Conservation (phyloP, 345 rosid genomes). For the Psidium guajava region DNA sequence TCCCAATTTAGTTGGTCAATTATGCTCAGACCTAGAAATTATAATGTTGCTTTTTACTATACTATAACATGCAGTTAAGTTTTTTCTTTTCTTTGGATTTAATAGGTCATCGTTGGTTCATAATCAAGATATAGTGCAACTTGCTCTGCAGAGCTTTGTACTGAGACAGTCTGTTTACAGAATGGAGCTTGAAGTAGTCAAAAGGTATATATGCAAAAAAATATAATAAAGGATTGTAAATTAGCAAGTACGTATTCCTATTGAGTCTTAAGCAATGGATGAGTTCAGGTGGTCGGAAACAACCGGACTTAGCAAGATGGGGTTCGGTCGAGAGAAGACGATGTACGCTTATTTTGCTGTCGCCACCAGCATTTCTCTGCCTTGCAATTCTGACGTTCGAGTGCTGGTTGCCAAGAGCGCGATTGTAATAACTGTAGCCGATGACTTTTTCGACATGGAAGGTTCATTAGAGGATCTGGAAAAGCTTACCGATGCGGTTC, state of each 20-base stretch:
- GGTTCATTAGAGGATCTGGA: constrained; percentile 40
- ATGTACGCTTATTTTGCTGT: constrained; percentile 48
- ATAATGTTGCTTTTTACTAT: background rate
- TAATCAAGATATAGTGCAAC: constrained; percentile 20
- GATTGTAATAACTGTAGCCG: constrained; percentile 43
- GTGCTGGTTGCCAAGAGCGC: constrained; percentile 32
- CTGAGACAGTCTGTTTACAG: constrained; percentile 32
- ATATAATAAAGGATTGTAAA: background rate
- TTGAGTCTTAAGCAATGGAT: background rate
- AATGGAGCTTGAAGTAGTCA: constrained; percentile 32
- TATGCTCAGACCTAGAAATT: background rate
- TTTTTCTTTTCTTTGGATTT: background rate
- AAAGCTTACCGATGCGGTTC: constrained; percentile 33
- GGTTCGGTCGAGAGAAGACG: constrained; percentile 61
- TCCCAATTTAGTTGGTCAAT: too few species aligned
- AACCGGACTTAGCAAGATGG: constrained; percentile 39
- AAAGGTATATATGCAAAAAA: constrained; percentile 13
- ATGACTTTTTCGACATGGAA: constrained; percentile 50
- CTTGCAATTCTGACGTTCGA: constrained; percentile 20
- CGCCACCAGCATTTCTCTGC: constrained; percentile 18
- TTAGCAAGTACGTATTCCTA: background rate
- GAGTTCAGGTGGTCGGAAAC: constrained; percentile 36
- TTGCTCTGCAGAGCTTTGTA: constrained; percentile 26
- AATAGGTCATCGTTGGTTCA: constrained; percentile 26
- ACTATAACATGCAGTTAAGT: background rate